These are phyloP conservation scores for Xerocomellus dryophilus DNA, from an alignment of 768 basidiomycete species.

Conservation along the genomic window DNA sequence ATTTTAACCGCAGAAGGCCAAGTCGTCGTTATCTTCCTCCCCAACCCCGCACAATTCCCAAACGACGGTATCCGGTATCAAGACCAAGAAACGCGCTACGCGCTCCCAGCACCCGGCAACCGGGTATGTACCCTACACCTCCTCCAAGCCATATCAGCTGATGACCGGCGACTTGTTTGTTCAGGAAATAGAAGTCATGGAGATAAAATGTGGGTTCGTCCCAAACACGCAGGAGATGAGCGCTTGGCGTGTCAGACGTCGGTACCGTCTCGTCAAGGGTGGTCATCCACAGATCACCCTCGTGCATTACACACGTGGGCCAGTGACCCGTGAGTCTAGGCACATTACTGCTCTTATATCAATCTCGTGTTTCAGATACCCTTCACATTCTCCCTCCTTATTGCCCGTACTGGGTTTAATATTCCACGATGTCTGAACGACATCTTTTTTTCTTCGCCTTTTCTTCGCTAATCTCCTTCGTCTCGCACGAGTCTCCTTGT, in stretches of 20 bases:
- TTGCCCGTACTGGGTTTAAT: slow-evolving; percentile 4
- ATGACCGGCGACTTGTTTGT: neutral
- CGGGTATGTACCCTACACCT: slow-evolving; percentile 45
- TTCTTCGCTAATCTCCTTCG: neutral
- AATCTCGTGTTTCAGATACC: slow-evolving; percentile 21
- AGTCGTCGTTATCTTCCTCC: slow-evolving; percentile 63
- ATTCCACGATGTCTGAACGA: neutral
- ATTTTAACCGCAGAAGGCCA: slow-evolving; percentile 51
- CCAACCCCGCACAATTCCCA: slow-evolving; percentile 58
- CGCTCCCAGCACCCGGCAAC: slow-evolving; percentile 44
- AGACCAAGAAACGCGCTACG: slow-evolving; percentile 64
- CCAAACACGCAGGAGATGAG: slow-evolving; percentile 57
- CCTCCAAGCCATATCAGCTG: neutral
- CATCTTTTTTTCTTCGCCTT: neutral
- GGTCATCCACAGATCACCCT: slow-evolving; percentile 72
- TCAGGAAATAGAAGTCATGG: slow-evolving; percentile 76
- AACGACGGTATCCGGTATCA: slow-evolving; percentile 76
- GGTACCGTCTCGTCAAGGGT: slow-evolving; percentile 70
- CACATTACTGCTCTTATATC: neutral
- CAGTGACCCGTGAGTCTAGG: slow-evolving; percentile 51
- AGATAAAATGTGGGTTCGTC: slow-evolving; percentile 75
- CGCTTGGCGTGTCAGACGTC: slow-evolving; percentile 67
- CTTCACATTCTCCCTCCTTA: slow-evolving; percentile 9
- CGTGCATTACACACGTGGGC: slow-evolving; percentile 73
- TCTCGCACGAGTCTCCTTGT: neutral